Evolutionary conservation across 2,329 filamentous ascomycete species (phyloP).

Genomic region (Clonostachys rosea): DNA sequence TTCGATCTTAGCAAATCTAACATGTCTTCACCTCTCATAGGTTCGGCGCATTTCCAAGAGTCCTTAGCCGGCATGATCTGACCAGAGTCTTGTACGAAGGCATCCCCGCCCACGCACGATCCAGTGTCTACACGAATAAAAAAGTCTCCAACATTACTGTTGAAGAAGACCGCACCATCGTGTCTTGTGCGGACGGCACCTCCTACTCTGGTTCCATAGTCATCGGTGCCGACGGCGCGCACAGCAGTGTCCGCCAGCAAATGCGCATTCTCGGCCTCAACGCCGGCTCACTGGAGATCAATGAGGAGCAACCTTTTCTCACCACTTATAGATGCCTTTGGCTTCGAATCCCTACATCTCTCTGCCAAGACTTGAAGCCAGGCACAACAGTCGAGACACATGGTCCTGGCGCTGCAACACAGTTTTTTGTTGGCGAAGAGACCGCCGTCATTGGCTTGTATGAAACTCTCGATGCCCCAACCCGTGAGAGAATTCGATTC

Average conservation of each 20-base stretch:
- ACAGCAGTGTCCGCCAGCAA: conserved; percentile 9
- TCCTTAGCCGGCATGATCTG: not conserved
- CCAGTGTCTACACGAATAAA: not conserved
- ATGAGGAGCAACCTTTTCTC: conserved; percentile 20
- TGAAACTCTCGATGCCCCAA: conserved; percentile 15
- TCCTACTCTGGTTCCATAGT: conserved; percentile 2
- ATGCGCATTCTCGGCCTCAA: conserved; percentile 17
- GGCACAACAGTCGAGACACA: not conserved
- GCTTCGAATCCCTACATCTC: conserved; percentile 17
- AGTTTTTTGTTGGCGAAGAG: conserved; percentile 13
- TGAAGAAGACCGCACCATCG: not conserved
- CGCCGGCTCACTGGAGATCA: conserved; percentile 5
- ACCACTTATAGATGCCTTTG: conserved; percentile 24
- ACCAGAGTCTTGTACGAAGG: not conserved
- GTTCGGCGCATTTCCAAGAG: not conserved
- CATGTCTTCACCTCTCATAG: not conserved
- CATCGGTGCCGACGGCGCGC: conserved; percentile 11
- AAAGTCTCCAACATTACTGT: not conserved
- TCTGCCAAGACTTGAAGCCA: not conserved
- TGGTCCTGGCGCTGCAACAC: not conserved
- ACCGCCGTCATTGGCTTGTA: conserved; percentile 16
- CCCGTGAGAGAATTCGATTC: conserved; percentile 13
- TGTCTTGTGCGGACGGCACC: not conserved
- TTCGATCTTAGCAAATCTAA: too few species aligned
- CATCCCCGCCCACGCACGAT: not conserved